phyloP scores from a whole-genome alignment of 345 rosid species.

The Camelina neglecta region DNA sequence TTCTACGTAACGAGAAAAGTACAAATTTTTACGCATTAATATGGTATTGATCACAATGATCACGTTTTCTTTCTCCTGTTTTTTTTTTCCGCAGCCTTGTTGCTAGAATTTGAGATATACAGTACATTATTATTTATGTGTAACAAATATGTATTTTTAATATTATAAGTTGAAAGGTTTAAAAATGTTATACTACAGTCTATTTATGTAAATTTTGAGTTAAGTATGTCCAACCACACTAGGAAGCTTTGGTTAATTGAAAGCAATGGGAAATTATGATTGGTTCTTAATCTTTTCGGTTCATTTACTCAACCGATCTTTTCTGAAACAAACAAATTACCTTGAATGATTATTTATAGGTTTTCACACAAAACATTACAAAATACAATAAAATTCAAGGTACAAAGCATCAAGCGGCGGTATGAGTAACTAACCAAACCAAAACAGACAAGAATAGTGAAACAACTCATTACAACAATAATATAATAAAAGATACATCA shows the following conservation, averaged over 20 bases:
- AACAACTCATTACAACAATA: not conserved
- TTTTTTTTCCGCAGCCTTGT: too few relatives aligned
- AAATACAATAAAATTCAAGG: slow-evolving; percentile 14
- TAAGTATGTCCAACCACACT: too few relatives aligned
- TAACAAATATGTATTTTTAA: too few relatives aligned
- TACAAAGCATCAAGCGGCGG: not conserved
- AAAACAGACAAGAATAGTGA: slow-evolving; percentile 12
- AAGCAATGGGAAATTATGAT: not conserved
- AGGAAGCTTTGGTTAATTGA: not conserved
- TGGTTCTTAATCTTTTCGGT: not conserved
- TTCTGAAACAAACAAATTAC: not conserved
- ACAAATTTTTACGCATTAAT: too few relatives aligned
- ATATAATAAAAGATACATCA: slow-evolving; percentile 3
- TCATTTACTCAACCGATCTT: not conserved
- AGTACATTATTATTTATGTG: too few relatives aligned
- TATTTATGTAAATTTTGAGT: too few relatives aligned
- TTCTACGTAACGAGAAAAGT: too few relatives aligned
- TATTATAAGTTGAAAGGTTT: too few relatives aligned
- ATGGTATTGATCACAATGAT: too few relatives aligned
- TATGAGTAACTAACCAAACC: not conserved
- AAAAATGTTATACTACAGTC: too few relatives aligned
- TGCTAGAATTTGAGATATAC: too few relatives aligned
- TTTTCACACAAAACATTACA: not conserved
- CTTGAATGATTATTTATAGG: not conserved
- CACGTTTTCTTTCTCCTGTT: too few relatives aligned